Evolutionary conservation across 495 filamentous ascomycete genomes (phyloP).

Genomic region (Lindgomyces ingoldianus): DNA sequence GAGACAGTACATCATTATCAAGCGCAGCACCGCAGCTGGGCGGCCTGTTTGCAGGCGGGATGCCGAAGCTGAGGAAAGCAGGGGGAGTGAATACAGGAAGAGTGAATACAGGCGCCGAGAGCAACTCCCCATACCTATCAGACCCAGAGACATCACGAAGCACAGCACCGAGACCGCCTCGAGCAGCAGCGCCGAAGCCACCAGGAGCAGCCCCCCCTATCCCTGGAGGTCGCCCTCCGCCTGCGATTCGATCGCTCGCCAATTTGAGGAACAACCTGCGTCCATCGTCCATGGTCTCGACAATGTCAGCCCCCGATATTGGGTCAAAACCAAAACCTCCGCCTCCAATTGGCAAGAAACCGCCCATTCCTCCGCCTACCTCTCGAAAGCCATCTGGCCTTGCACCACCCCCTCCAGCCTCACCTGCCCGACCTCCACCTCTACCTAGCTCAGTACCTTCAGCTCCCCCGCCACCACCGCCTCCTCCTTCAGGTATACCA

Average conservation of each 20-base stretch:
- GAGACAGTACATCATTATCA: conserved; percentile 45
- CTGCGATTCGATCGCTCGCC: conserved; percentile 43
- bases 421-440: conserved; percentile 45
- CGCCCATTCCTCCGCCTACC: conserved; percentile 47
- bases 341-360: conserved; percentile 50
- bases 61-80: conserved; percentile 89
- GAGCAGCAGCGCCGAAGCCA: conserved; percentile 61
- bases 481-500: conserved; percentile 77
- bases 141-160: conserved; percentile 68
- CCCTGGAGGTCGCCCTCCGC: conserved; percentile 55
- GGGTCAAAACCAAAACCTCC: conserved; percentile 46
- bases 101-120: conserved; percentile 85
- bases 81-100: conserved; percentile 88
- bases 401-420: conserved; percentile 35
- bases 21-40: conserved; percentile 77
- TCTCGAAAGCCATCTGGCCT: conserved; percentile 62
- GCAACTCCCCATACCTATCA: conserved; percentile 73
- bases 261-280: conserved; percentile 44
- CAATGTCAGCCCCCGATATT: conserved; percentile 39
- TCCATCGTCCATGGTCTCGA: conserved; percentile 40
- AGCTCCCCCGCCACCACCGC: conserved; percentile 67
- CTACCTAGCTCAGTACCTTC: conserved; percentile 49
- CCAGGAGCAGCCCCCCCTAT: conserved; percentile 70
- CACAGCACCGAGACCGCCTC: conserved; percentile 50
- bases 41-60: conserved; percentile 89